Conservation (phyloP, 179 eudicot species). For the Drosera spatulata region DNA sequence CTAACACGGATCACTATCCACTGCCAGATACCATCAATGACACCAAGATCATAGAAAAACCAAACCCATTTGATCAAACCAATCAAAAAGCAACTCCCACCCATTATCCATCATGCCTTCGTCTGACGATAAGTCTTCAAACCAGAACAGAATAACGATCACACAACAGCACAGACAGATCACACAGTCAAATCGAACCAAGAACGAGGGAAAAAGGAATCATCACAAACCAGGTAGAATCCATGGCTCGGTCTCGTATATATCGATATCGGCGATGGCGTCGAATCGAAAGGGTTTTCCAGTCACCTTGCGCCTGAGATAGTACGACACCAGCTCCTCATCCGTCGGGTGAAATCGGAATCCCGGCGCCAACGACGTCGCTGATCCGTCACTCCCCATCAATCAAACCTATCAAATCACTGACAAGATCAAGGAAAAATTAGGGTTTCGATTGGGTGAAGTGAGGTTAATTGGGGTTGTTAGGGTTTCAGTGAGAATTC, state of each 20-base stretch:
- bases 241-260: constrained; percentile 63
- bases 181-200: not conserved
- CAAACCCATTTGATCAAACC: too few relatives aligned
- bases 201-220: constrained; percentile 1
- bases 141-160: not conserved
- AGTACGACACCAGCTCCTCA: constrained; percentile 58
- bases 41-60: too few relatives aligned
- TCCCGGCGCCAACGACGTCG: constrained; percentile 34
- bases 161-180: constrained; percentile 1
- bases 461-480: too few relatives aligned
- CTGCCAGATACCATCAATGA: too few relatives aligned
- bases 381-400: constrained; percentile 14
- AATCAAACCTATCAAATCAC: not conserved
- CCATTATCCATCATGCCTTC: too few relatives aligned
- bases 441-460: too few relatives aligned
- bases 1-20: too few relatives aligned
- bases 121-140: too few relatives aligned
- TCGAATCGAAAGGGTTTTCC: constrained; percentile 49
- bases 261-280: constrained; percentile 55
- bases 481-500: too few relatives aligned
- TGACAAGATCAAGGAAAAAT: not conserved
- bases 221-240: constrained; percentile 20
- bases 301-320: constrained; percentile 44
- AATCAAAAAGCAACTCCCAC: too few relatives aligned
- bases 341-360: constrained; percentile 39